Evolutionary conservation across 2,329 filamentous ascomycete genomes (phyloP).

Genomic region (Pseudogymnoascus sp.): DNA sequence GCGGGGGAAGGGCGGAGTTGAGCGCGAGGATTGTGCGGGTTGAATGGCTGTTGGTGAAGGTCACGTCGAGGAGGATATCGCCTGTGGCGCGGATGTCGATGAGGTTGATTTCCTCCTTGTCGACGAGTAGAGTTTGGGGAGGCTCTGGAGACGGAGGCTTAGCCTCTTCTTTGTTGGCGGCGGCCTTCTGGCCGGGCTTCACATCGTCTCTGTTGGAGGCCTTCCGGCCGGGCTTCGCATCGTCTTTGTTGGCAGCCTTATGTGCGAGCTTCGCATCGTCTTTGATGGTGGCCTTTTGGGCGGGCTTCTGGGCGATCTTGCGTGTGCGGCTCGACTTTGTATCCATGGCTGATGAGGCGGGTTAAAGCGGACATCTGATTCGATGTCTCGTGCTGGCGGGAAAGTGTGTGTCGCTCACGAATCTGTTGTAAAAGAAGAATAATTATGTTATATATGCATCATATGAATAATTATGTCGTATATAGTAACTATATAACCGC

Average conservation of each 20-base stretch:
- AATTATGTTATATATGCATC: background rate
- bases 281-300: background rate
- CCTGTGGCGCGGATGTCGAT: conserved; percentile 48
- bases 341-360: background rate
- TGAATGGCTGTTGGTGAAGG: conserved; percentile 49
- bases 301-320: background rate
- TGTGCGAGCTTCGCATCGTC: background rate
- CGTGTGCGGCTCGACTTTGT: conserved; percentile 2
- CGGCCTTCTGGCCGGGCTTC: background rate
- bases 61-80: conserved; percentile 57
- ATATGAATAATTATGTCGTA: background rate
- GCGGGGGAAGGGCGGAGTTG: conserved; percentile 12
- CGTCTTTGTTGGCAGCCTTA: background rate
- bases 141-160: background rate
- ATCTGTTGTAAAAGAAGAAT: background rate
- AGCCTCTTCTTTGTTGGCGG: background rate
- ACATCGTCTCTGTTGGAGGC: background rate
- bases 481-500: background rate
- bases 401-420: background rate
- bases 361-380: conserved; percentile 1
- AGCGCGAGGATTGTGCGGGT: conserved; percentile 17
- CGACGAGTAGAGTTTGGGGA: conserved; percentile 15
- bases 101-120: conserved; percentile 24
- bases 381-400: background rate
- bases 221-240: background rate